These are phyloP conservation scores for Aspergillus incahuasiensis DNA, from an alignment of 495 filamentous ascomycete species.

Conservation along the genomic window DNA sequence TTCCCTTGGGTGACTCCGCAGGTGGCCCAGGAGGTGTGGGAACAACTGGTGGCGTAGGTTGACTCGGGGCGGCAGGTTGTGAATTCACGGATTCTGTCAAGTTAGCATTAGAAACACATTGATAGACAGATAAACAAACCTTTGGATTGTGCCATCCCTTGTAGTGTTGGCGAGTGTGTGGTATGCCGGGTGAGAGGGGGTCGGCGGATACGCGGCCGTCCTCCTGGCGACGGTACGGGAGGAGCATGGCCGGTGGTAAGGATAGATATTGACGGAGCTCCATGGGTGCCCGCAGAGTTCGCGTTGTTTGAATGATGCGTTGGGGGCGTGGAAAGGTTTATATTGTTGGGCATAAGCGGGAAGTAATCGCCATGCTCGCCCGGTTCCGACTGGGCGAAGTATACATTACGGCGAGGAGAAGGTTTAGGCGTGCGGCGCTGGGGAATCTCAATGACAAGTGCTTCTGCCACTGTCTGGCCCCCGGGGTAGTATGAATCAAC, in stretches of 20 bases:
- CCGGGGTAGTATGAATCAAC: slow-evolving; percentile 84
- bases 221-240: slow-evolving; percentile 77
- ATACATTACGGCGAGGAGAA: slow-evolving; percentile 60
- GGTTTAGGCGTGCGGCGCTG: slow-evolving; percentile 76
- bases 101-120: slow-evolving; percentile 21
- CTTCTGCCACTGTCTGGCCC: slow-evolving; percentile 86
- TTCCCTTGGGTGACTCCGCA: slow-evolving; percentile 35
- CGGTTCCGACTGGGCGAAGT: slow-evolving; percentile 57
- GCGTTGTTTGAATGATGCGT: slow-evolving; percentile 37
- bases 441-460: slow-evolving; percentile 85
- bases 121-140: slow-evolving; percentile 10
- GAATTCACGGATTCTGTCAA: slow-evolving; percentile 26
- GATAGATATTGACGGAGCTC: slow-evolving; percentile 63
- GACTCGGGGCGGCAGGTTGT: slow-evolving; percentile 22
- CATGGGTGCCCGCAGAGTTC: slow-evolving; percentile 22
- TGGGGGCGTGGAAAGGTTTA: slow-evolving; percentile 34
- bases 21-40: slow-evolving; percentile 37
- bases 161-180: slow-evolving; percentile 75
- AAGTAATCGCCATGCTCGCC: slow-evolving; percentile 85
- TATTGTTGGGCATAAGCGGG: slow-evolving; percentile 66
- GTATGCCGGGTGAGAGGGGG: slow-evolving; percentile 57
- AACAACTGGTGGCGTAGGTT: slow-evolving; percentile 24
- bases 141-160: slow-evolving; percentile 29
- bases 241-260: slow-evolving; percentile 76
- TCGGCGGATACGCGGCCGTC: slow-evolving; percentile 44